These are phyloP conservation scores for Vachellia pachyceras DNA, from an alignment of 306 rosid species.

Conservation along the genomic window DNA sequence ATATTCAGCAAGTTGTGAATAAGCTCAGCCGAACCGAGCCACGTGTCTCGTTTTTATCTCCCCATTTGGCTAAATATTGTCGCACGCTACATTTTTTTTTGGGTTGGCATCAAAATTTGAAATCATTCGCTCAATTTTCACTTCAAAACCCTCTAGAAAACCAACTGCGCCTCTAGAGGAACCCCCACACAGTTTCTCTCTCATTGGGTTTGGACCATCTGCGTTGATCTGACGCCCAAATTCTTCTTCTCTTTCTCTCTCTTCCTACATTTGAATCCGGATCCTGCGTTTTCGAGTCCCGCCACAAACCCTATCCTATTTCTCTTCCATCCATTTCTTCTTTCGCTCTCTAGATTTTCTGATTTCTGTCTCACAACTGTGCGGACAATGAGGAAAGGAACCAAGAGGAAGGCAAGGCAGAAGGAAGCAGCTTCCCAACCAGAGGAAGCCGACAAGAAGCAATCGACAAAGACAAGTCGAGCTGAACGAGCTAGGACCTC, in stretches of 20 bases:
- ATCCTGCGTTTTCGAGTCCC: conserved; percentile 43
- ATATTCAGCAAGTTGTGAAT: no score
- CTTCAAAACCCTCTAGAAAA: conserved; percentile 12
- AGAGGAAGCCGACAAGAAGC: conserved; percentile 33
- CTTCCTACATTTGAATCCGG: conserved; percentile 33
- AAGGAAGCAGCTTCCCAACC: conserved; percentile 34
- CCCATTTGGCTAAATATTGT: neutral
- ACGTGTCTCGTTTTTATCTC: neutral
- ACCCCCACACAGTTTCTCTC: neutral
- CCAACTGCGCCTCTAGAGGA: no score
- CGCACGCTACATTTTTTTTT: no score
- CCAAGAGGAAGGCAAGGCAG: conserved; percentile 52
- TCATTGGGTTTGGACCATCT: conserved; percentile 5
- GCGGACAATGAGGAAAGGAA: conserved; percentile 45
- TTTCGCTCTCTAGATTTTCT: conserved; percentile 9
- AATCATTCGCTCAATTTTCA: neutral
- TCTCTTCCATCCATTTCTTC: neutral
- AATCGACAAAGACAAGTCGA: conserved; percentile 38
- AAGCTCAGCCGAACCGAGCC: neutral
- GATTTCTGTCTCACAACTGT: neutral
- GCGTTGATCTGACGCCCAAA: conserved; percentile 37
- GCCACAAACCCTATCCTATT: conserved; percentile 27
- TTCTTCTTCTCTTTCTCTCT: conserved; percentile 6
- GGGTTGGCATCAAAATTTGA: neutral
- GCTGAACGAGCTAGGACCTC: conserved; percentile 57